A percentile compares a stretch with the other conserved stretches of the same genome.
Evolutionary conservation across 2,329 filamentous ascomycete genomes (phyloP).

Genomic region (Sarocladium strictum): DNA sequence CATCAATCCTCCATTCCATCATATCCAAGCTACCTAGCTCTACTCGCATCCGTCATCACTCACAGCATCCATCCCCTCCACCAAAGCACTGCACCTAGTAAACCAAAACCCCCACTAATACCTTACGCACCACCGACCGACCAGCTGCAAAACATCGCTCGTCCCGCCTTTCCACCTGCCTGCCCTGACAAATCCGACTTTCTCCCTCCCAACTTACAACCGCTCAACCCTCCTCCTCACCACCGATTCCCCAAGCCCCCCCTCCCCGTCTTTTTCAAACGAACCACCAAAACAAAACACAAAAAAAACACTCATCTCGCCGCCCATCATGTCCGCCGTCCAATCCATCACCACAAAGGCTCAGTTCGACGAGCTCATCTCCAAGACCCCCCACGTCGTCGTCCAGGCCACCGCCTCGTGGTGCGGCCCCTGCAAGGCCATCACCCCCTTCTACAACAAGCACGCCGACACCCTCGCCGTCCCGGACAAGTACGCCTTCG

Average conservation of each 20-base stretch:
- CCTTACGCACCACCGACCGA: neutral
- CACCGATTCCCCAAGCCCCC: too few species aligned
- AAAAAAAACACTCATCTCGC: slow-evolving; percentile 1
- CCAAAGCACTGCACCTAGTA: neutral
- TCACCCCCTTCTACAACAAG: slow-evolving; percentile 47
- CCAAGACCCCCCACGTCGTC: slow-evolving; percentile 43
- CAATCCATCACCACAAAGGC: slow-evolving; percentile 33
- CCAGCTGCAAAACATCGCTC: neutral
- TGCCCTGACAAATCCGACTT: neutral
- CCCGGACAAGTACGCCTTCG: slow-evolving; percentile 43
- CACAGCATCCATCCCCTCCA: neutral
- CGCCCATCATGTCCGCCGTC: slow-evolving; percentile 24
- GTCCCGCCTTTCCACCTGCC: neutral
- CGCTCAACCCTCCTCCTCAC: slow-evolving; percentile 10
- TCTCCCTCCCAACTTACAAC: slow-evolving; percentile 15
- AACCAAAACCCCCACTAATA: neutral
- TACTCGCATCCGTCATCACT: neutral
- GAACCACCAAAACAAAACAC: neutral
- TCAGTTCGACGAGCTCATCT: slow-evolving; percentile 44
- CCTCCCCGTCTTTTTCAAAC: too few species aligned
- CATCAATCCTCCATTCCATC: too few species aligned
- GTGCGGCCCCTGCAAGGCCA: slow-evolving; percentile 56
- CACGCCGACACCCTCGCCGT: slow-evolving; percentile 33
- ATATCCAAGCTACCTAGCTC: too few species aligned
- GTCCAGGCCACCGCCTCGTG: slow-evolving; percentile 55